Percentiles rank a stretch among this genome's conserved stretches.
These are phyloP conservation scores for Xylariaceae sp. DNA, from an alignment of 2,329 filamentous ascomycete species.

Conservation along the genomic window DNA sequence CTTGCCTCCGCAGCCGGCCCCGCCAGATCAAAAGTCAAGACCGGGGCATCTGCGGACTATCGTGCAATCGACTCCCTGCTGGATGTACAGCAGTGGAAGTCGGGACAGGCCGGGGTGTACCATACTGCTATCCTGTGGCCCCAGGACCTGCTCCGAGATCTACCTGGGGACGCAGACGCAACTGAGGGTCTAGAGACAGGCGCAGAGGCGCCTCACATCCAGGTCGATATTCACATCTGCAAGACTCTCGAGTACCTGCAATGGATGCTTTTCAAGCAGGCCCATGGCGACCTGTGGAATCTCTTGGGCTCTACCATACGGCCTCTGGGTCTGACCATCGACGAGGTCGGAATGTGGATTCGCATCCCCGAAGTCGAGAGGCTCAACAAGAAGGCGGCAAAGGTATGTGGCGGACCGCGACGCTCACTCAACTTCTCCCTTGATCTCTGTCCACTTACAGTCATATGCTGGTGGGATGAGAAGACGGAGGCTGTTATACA, in stretches of 20 bases:
- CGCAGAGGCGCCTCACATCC: too few species aligned
- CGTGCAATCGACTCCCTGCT: constrained; percentile 26
- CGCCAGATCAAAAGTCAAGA: too few species aligned
- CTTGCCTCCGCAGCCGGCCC: neutral
- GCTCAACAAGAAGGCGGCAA: constrained; percentile 46
- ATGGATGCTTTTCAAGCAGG: constrained; percentile 62
- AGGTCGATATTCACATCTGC: constrained; percentile 61
- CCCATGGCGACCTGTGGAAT: constrained; percentile 66
- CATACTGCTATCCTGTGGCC: constrained; percentile 53
- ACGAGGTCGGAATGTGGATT: constrained; percentile 55
- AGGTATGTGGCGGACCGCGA: too few species aligned
- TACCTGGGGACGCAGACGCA: constrained; percentile 7
- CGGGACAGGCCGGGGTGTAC: constrained; percentile 11
- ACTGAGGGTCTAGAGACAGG: constrained; percentile 8
- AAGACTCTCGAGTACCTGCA: constrained; percentile 32
- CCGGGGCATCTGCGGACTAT: neutral
- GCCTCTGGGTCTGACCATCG: constrained; percentile 57
- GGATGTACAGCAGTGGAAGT: constrained; percentile 34
- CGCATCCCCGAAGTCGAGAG: constrained; percentile 62
- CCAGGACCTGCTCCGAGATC: constrained; percentile 4
- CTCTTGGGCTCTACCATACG: constrained; percentile 56
- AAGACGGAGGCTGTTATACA: too few species aligned
- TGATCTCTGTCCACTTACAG: too few species aligned
- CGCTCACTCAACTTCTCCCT: too few species aligned
- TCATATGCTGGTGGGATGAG: too few species aligned